These are phyloP conservation scores for Trichoderma koningii DNA, from an alignment of 2,329 filamentous ascomycete species.

Conservation along the genomic window DNA sequence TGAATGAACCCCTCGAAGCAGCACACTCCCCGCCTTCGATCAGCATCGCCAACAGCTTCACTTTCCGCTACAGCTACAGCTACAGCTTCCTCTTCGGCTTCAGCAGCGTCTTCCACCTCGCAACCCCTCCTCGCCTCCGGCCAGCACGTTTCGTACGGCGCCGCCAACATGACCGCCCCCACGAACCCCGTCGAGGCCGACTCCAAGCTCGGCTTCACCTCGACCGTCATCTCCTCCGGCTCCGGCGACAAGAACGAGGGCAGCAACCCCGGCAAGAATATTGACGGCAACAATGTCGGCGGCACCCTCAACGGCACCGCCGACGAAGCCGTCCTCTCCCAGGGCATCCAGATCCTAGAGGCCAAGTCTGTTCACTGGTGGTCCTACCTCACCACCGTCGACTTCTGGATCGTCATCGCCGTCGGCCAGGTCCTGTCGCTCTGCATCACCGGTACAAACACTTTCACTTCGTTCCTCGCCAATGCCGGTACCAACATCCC, in stretches of 20 bases:
- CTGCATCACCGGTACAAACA: conserved; percentile 91
- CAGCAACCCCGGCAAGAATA: neutral
- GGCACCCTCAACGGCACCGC: conserved; percentile 27
- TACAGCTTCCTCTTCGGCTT: conserved; percentile 16
- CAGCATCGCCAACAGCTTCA: conserved; percentile 22
- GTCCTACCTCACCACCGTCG: conserved; percentile 76
- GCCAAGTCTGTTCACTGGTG: conserved; percentile 59
- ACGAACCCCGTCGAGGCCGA: conserved; percentile 10
- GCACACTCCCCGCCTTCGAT: neutral
- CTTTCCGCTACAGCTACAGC: neutral
- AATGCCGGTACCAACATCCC: conserved; percentile 74
- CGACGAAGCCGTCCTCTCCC: conserved; percentile 45
- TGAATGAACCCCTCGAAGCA: conserved; percentile 18
- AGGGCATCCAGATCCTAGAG: conserved; percentile 59
- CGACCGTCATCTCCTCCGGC: conserved; percentile 23
- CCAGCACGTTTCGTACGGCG: conserved; percentile 1
- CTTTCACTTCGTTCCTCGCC: conserved; percentile 76
- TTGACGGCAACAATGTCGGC: conserved; percentile 1
- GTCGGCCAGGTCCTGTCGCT: conserved; percentile 84
- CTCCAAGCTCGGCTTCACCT: conserved; percentile 32
- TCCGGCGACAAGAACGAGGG: conserved; percentile 13
- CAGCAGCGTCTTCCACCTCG: neutral
- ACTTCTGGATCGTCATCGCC: conserved; percentile 83
- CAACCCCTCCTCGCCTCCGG: conserved; percentile 10
- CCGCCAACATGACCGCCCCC: conserved; percentile 10